Base-by-base conservation (phyloP, 345 rosid genomes). In the Gossypium herbaceum region DNA sequence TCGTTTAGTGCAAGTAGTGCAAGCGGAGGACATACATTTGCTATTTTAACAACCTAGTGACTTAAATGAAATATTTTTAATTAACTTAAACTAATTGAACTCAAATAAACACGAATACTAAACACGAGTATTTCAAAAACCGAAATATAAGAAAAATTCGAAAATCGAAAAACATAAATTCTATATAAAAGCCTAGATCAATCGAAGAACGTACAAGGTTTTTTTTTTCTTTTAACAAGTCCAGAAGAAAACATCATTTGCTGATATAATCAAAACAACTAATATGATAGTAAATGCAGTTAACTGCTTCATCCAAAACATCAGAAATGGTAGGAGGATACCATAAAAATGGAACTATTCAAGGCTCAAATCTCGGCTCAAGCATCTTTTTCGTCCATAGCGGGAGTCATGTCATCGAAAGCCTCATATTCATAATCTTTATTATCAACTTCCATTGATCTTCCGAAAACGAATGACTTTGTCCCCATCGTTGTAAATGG, bases 401-500 rank as follows among this genome's bases (percentile, higher is more conserved):
- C 81, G 25, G 20, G 81, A 39, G 43, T 45, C 45, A 43, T 15
- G 16, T 17, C 77, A 7, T 80, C 82, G 15, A 44, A 72, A 73
- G 10, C 73, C 84, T 79, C 85, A 5, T 86, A 89, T 79, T 80
- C 81, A 22, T 68, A 92, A 84, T 94, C 97, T 74, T 55, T 60
- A 2, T 88, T 91, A 15, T 45, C 85, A 77, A 57, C 52, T 86
- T 92, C 86, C 98, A 92, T 94, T 11, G 86, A 80, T 78, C 66
- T 83, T 16, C 95, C 95, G 66, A 69, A 85, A 39, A 71, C 73
- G 71, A 94, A 92, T 10, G 92, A 82, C 79, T 92, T 94, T 16
- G 92, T 89, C 24, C 98, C 98, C 97, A 94, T 94, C 2, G 97
- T 91, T 4, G 92, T 89, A 86, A 94, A 94, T 48, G 98, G 97